phyloP scores from a whole-genome alignment of 441 rosid species.

The Croton setiger region DNA sequence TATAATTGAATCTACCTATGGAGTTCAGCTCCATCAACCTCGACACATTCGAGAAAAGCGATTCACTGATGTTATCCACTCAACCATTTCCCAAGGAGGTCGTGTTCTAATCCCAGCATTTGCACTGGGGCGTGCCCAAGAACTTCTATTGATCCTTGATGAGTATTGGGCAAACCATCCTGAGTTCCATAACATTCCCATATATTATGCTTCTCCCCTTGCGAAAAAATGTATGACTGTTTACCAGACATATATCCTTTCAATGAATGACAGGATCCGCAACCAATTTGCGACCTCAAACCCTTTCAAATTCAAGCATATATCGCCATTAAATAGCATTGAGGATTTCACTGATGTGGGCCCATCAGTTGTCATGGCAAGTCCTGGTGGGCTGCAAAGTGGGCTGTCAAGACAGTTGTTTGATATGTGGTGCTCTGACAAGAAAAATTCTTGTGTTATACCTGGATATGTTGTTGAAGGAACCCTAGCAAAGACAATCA shows the following conservation, averaged over 20 bases:
- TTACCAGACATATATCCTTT: constrained; percentile 83
- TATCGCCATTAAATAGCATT: constrained; percentile 68
- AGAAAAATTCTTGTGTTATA: constrained; percentile 73
- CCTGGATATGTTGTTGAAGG: constrained; percentile 89
- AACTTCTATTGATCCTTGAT: constrained; percentile 81
- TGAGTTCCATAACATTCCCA: constrained; percentile 80
- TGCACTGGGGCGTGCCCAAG: constrained; percentile 97
- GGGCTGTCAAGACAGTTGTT: constrained; percentile 85
- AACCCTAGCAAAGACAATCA: constrained; percentile 71
- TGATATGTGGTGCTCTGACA: constrained; percentile 85
- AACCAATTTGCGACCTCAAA: constrained; percentile 87
- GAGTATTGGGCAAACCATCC: constrained; percentile 87
- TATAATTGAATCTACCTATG: constrained; percentile 87
- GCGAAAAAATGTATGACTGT: constrained; percentile 92
- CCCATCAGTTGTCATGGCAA: constrained; percentile 93
- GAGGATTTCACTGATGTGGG: constrained; percentile 83
- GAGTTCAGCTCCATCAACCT: constrained; percentile 93
- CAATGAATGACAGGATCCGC: constrained; percentile 89
- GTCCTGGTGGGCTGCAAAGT: constrained; percentile 85
- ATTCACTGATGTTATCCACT: constrained; percentile 83
- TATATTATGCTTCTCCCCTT: constrained; percentile 90
- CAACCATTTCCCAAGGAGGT: constrained; percentile 81
- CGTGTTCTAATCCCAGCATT: constrained; percentile 88
- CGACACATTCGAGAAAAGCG: constrained; percentile 85
- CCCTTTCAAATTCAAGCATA: constrained; percentile 87